Base-by-base conservation (phyloP, 2,329 filamentous ascomycete genomes). In the Botrytis byssoidea region DNA sequence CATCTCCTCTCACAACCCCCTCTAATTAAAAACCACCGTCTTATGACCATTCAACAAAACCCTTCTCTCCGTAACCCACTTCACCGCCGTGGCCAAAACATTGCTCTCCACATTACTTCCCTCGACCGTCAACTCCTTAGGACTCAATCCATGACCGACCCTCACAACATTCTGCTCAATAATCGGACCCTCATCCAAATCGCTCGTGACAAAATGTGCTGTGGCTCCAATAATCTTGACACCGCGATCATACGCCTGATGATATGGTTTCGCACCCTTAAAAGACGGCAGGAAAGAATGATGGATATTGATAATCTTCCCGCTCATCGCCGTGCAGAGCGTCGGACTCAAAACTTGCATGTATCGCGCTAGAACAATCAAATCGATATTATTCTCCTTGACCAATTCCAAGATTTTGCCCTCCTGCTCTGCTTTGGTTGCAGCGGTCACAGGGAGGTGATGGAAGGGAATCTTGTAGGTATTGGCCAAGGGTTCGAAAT, bases 291-390 rank as follows among this genome's bases (percentile, higher is more conserved):
- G 82, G 88, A 96, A 96, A 78, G 89, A 92, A 85, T 96, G 93
- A 84, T 96, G 93, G 83, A 96, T 95, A 85, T 96, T 96, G 91
- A 96, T 95, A 84, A 96, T 96, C 81, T 90, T 90, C 74, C 93
- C 93, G 69, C 90, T 92, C 92, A 96, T 95, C 79, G 89, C 92
- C 74, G 87, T 84, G 84, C 93, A 96, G 59, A 96, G 85, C 14
- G 84, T 88, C 0, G 92, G 92, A 35, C 90, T 92, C 18, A 96
- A 86, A 46, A 96, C 92, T 84, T 96, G 93, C 93, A 96, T 96
- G 84, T 96, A 96, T 74, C 93, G 90, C 10, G 93, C 93, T 65
- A 96, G 85, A 1, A 96, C 93, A 71, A 96, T 88, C 71, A 96
- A 88, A 80, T 96, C 93, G 80, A 96, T 88, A 77, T 88, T 83